Percentiles rank a stretch among this genome's conserved stretches.
Evolutionary conservation across 202 grass and related monocot species (phyloP).

Genomic region (Panicum virgatum): DNA sequence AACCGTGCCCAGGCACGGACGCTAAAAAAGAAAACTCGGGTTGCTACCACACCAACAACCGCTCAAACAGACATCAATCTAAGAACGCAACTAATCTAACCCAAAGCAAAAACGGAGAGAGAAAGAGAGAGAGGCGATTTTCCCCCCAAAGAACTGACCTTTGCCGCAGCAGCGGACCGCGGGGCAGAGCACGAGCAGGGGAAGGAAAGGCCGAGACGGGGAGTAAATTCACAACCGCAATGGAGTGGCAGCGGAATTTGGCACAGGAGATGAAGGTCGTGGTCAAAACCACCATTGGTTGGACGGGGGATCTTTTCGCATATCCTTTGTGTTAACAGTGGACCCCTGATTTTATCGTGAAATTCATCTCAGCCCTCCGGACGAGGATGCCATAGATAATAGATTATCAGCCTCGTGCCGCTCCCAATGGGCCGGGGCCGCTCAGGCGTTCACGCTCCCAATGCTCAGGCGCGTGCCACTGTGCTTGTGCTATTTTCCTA

Average conservation of each 20-base stretch:
- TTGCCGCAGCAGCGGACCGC: background rate
- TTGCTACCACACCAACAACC: background rate
- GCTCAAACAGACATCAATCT: background rate
- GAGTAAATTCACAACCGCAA: conserved; percentile 13
- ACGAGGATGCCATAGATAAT: too few relatives aligned
- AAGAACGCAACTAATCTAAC: background rate
- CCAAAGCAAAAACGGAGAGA: too few relatives aligned
- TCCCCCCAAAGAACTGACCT: conserved; percentile 17
- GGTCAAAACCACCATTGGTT: conserved; percentile 27
- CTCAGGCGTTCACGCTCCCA: too few relatives aligned
- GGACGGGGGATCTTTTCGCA: background rate
- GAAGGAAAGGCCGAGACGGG: background rate
- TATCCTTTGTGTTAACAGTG: background rate
- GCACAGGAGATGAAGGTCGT: background rate
- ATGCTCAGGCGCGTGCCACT: too few relatives aligned
- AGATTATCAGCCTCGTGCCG: too few relatives aligned
- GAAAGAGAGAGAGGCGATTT: background rate
- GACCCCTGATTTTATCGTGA: background rate
- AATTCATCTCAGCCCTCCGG: background rate
- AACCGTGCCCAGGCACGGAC: too few relatives aligned
- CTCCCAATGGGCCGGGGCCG: too few relatives aligned
- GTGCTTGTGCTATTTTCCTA: too few relatives aligned
- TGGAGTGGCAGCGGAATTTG: conserved; percentile 11
- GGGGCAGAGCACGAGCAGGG: background rate
- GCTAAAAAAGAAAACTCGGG: background rate